phyloP scores from a whole-genome alignment of 352 stramenopile species.

The Pythium coloratum region DNA sequence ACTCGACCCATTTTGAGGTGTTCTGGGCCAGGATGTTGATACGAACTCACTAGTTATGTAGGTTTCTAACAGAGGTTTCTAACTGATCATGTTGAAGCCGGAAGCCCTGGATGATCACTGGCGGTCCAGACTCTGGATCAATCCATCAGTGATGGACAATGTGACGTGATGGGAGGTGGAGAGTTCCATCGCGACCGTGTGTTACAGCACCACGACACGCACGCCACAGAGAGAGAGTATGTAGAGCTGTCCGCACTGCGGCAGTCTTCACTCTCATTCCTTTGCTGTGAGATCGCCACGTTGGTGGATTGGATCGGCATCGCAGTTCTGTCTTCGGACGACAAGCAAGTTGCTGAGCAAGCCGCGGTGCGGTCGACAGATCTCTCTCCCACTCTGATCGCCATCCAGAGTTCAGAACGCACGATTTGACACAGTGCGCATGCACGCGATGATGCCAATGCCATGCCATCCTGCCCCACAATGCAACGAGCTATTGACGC shows the following conservation, averaged over 20 bases:
- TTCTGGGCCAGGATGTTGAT: background rate
- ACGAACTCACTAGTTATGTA: background rate
- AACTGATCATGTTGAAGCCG: background rate
- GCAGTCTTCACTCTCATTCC: too few relatives aligned
- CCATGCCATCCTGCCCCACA: background rate
- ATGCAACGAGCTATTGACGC: background rate
- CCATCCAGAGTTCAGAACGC: constrained; percentile 1
- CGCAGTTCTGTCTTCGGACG: background rate
- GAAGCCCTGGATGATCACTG: background rate
- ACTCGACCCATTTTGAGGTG: background rate
- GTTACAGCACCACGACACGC: background rate
- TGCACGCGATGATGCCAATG: background rate
- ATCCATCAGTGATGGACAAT: background rate
- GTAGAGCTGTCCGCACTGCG: background rate
- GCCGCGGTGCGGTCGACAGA: background rate
- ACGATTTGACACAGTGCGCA: background rate
- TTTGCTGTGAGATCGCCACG: background rate
- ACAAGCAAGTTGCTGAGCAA: constrained; percentile 1
- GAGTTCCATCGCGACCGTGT: background rate
- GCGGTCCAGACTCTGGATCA: background rate
- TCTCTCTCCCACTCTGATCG: background rate
- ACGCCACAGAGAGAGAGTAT: constrained; percentile 2
- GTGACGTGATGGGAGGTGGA: background rate
- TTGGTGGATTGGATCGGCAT: background rate
- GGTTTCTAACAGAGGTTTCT: background rate